phyloP scores from a whole-genome alignment of 2,329 filamentous ascomycete species.

The Blumeria graminis region DNA sequence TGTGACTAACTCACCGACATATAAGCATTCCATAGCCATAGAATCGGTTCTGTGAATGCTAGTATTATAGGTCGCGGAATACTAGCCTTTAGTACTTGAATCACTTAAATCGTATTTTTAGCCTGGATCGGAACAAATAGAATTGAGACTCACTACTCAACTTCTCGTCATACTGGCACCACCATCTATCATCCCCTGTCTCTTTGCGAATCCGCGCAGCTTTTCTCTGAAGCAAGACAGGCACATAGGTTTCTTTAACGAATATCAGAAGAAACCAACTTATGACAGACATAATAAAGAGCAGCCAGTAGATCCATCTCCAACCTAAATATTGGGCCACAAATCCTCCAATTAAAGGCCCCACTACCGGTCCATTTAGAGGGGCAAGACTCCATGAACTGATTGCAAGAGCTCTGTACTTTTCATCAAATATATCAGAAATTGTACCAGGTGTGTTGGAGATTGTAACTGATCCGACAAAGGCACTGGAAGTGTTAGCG shows the following conservation, averaged over 20 bases:
- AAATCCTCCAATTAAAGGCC: constrained; percentile 61
- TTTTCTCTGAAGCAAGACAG: constrained; percentile 41
- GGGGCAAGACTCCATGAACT: constrained; percentile 67
- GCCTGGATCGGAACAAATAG: not conserved
- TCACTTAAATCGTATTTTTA: constrained; percentile 23
- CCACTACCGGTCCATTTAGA: constrained; percentile 46
- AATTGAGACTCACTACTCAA: constrained; percentile 7
- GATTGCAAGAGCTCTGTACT: constrained; percentile 61
- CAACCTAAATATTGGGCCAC: constrained; percentile 54
- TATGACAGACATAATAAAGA: constrained; percentile 43
- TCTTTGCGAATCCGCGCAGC: constrained; percentile 40
- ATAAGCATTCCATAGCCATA: constrained; percentile 45
- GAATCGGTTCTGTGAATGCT: constrained; percentile 58
- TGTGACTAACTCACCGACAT: constrained; percentile 22
- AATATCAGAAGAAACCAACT: constrained; percentile 33
- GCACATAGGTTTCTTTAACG: constrained; percentile 55
- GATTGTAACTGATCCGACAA: constrained; percentile 60
- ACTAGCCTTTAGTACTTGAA: constrained; percentile 46
- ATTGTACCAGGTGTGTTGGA: constrained; percentile 64
- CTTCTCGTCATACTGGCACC: constrained; percentile 57
- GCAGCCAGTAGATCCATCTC: constrained; percentile 71
- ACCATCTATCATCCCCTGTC: constrained; percentile 47
- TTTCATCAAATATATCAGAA: constrained; percentile 58
- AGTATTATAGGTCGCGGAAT: constrained; percentile 57
- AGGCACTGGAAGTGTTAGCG: constrained; percentile 20